Conservation (phyloP, 768 basidiomycete species). For the Agrocybe pediades region DNA sequence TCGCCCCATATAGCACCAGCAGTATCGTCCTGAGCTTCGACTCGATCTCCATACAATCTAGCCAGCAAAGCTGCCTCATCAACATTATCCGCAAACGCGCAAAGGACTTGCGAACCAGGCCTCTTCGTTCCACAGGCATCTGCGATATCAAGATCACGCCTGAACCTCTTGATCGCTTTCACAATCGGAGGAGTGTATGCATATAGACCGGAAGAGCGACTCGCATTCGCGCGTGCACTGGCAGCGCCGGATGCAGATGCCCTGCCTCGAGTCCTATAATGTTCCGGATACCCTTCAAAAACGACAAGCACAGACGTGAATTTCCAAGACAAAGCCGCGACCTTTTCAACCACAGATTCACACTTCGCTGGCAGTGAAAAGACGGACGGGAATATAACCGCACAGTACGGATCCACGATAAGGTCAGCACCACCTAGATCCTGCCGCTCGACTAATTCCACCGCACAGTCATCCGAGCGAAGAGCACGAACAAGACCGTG, state of each 20-base stretch:
- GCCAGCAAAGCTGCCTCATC: constrained; percentile 57
- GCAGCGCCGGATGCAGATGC: constrained; percentile 1
- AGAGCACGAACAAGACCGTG: constrained; percentile 59
- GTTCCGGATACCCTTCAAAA: constrained; percentile 67
- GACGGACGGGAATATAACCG: constrained; percentile 52
- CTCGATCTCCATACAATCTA: constrained; percentile 60
- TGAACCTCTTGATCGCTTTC: constrained; percentile 70
- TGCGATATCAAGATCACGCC: constrained; percentile 60
- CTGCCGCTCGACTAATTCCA: constrained; percentile 69
- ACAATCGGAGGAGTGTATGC: constrained; percentile 69
- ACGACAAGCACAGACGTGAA: constrained; percentile 58
- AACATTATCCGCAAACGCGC: constrained; percentile 65
- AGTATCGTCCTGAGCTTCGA: constrained; percentile 44
- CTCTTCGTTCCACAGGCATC: constrained; percentile 60
- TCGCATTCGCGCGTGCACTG: neutral
- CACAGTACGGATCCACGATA: constrained; percentile 64
- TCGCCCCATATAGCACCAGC: constrained; percentile 56
- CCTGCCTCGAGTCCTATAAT: constrained; percentile 35
- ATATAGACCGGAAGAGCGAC: constrained; percentile 26
- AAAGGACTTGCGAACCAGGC: constrained; percentile 41
- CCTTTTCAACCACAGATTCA: constrained; percentile 40
- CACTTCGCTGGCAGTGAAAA: constrained; percentile 51
- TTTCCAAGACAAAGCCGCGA: constrained; percentile 64
- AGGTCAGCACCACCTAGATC: constrained; percentile 62
- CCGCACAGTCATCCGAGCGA: constrained; percentile 39